Base-by-base conservation (phyloP, 2,329 filamentous ascomycete species). In the Colletotrichum tanaceti region DNA sequence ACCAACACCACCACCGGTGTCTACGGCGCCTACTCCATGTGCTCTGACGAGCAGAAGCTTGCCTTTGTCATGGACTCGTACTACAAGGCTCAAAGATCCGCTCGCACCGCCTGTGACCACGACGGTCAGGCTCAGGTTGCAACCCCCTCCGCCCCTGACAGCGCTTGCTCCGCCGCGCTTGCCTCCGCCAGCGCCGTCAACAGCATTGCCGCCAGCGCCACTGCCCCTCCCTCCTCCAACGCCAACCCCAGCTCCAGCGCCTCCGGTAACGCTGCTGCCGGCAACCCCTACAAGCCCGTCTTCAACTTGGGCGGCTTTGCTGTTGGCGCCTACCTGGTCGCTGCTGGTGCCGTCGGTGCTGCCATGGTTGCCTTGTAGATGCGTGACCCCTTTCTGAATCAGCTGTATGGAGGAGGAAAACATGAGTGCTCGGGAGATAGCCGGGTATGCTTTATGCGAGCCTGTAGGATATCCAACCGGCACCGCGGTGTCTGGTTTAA, bases 21-120 rank as follows among this genome's bases (percentile, higher is more conserved):
- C 70, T 96, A 92, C 79, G 93, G 93, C 73, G 87, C 91, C 55
- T 93, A 92, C 84, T 88, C 89, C 79, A 93, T 93, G 89, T 97
- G 93, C 84, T 84, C 85, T 73, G 76, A 87, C 74, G 84, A 85
- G 73, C 85, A 93, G 80, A 88, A 94, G 85, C 87, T 97, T 47
- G 88, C 87, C 66, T 94, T 87, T 77, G 91, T 89, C 57, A 86
- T 94, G 73, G 89, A 94, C 82, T 81, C 87, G 73, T 95, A 94
- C 85, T 92, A 91, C 83, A 77, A 84, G 73, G 79, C 78, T 72
- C 84, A 90, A 75, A 82, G 85, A 73, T 83, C 83, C 70, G 79
- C 81, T 58, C 77, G 81, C 32, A 81, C 81, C 63, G 90, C 92
- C 39, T 97, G 93, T 78, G 84, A 89, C 83, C 94, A 94, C 80